A percentile compares a stretch with the other conserved stretches of the same genome.
Conservation (phyloP, 2,329 filamentous ascomycete species). For the Hypoxylon sp. region DNA sequence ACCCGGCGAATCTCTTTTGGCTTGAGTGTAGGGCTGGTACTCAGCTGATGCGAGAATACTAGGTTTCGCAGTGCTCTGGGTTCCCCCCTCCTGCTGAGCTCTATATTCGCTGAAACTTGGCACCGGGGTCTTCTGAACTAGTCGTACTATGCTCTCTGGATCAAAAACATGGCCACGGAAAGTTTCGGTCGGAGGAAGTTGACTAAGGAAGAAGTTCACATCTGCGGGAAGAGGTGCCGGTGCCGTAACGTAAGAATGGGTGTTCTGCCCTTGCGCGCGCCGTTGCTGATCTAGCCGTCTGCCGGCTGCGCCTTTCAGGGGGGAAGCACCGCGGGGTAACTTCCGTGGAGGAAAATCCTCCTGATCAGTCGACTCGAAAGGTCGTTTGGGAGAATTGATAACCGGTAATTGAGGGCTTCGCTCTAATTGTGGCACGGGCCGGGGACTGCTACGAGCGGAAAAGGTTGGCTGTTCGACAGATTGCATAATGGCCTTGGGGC, state of each 20-base stretch:
- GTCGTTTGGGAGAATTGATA: constrained; percentile 72
- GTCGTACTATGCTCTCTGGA: constrained; percentile 77
- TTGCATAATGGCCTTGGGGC: constrained; percentile 71
- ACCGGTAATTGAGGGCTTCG: constrained; percentile 63
- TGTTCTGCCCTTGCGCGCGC: constrained; percentile 65
- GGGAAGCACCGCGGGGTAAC: constrained; percentile 88
- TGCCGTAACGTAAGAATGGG: constrained; percentile 53
- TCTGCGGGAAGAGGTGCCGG: constrained; percentile 81
- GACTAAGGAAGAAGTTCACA: constrained; percentile 75
- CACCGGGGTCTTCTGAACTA: constrained; percentile 78
- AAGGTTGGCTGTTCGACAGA: constrained; percentile 66
- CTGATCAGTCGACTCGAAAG: constrained; percentile 78
- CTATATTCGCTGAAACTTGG: constrained; percentile 74
- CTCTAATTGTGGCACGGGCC: constrained; percentile 52
- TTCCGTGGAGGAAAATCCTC: constrained; percentile 85
- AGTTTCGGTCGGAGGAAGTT: constrained; percentile 79
- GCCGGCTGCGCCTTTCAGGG: constrained; percentile 90
- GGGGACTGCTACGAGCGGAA: constrained; percentile 64
- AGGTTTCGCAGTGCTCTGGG: constrained; percentile 52
- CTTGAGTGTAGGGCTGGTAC: constrained; percentile 54
- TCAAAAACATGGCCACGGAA: constrained; percentile 82
- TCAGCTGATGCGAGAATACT: constrained; percentile 63
- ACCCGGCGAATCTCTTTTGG: constrained; percentile 50
- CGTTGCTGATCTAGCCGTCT: constrained; percentile 86
- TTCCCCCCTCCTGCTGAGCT: constrained; percentile 45